These are phyloP conservation scores for Curvularia sp. DNA, from an alignment of 2,329 filamentous ascomycete genomes.

Conservation along the genomic window DNA sequence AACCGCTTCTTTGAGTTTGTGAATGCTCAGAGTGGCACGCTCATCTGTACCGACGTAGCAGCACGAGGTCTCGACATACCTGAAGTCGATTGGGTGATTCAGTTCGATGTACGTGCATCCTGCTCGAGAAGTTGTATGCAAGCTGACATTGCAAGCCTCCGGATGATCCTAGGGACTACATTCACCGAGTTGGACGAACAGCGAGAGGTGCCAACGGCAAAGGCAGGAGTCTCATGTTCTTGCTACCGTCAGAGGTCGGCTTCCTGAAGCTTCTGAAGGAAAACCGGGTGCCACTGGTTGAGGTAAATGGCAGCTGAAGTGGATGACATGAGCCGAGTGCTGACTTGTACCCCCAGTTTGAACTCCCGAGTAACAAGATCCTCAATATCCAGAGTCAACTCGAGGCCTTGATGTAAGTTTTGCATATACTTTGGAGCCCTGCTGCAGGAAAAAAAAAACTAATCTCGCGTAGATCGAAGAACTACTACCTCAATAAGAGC, in stretches of 20 bases:
- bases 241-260: constrained; percentile 89
- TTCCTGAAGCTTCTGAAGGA: constrained; percentile 92
- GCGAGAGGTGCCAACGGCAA: constrained; percentile 83
- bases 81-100: constrained; percentile 88
- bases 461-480: constrained; percentile 79
- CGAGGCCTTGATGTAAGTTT: constrained; percentile 5
- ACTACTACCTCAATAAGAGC: constrained; percentile 95
- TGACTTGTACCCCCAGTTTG: constrained; percentile 62
- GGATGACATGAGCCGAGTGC: neutral
- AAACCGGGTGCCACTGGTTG: constrained; percentile 88
- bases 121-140: neutral
- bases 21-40: constrained; percentile 81
- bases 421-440: constrained; percentile 61
- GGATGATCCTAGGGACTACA: constrained; percentile 75
- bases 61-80: constrained; percentile 95
- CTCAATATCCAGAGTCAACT: constrained; percentile 52
- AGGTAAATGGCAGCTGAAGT: constrained; percentile 50
- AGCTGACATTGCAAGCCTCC: constrained; percentile 54
- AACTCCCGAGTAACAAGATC: constrained; percentile 92
- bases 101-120: constrained; percentile 65
- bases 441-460: constrained; percentile 84
- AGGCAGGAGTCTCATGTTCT: constrained; percentile 89
- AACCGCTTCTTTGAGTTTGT: constrained; percentile 98
- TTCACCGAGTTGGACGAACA: constrained; percentile 91
- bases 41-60: constrained; percentile 97